These are phyloP conservation scores for Scolecobasidium constrictum DNA, from an alignment of 2,329 filamentous ascomycete genomes.

Conservation along the genomic window DNA sequence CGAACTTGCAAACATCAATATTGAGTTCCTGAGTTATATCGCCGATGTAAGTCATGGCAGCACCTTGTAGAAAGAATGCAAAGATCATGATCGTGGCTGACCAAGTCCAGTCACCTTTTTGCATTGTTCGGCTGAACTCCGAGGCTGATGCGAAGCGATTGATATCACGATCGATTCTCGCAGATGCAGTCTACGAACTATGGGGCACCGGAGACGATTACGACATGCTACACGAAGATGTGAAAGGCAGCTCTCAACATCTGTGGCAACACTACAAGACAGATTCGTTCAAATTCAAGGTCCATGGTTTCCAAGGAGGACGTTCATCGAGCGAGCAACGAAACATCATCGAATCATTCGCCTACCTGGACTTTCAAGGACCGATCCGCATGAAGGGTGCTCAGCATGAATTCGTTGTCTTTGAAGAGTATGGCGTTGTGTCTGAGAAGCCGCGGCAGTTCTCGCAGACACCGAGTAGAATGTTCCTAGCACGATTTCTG, in stretches of 20 bases:
- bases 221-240: conserved; percentile 53
- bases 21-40: conserved; percentile 67
- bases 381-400: conserved; percentile 65
- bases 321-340: conserved; percentile 52
- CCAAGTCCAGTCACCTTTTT: conserved; percentile 67
- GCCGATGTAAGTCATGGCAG: conserved; percentile 48
- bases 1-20: conserved; percentile 50
- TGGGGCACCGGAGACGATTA: conserved; percentile 69
- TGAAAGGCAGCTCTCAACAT: conserved; percentile 47
- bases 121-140: conserved; percentile 55
- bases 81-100: too few relatives aligned
- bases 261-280: conserved; percentile 57
- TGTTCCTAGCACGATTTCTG: conserved; percentile 57
- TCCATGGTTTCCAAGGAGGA: conserved; percentile 74
- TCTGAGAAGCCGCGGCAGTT: conserved; percentile 32
- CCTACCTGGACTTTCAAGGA: conserved; percentile 67
- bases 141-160: conserved; percentile 56
- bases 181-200: conserved; percentile 75
- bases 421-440: conserved; percentile 64
- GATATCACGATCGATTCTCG: conserved; percentile 67
- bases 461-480: conserved; percentile 28
- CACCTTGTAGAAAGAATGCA: conserved; percentile 11
- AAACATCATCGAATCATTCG: conserved; percentile 72
- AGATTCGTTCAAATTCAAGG: conserved; percentile 67
- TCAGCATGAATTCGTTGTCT: conserved; percentile 65